Percentiles rank a stretch among this genome's conserved stretches.
Conservation (phyloP, 495 filamentous ascomycete genomes). For the Trichoderma reesei region DNA sequence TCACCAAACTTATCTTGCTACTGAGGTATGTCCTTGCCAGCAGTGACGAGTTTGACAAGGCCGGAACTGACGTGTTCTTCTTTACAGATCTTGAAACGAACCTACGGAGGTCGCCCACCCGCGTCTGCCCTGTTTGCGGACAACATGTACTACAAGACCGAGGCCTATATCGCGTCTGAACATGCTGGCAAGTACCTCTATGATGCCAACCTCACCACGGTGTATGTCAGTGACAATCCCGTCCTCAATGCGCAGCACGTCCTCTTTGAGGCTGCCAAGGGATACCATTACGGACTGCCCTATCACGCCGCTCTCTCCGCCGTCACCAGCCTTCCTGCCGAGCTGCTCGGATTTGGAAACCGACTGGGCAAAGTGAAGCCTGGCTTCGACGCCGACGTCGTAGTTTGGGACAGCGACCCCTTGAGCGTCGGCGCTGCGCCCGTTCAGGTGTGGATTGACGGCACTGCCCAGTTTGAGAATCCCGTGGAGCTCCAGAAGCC, state of each 20-base stretch:
- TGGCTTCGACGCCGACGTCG: slow-evolving; percentile 57
- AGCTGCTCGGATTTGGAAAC: slow-evolving; percentile 46
- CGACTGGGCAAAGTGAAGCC: slow-evolving; percentile 51
- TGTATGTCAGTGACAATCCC: slow-evolving; percentile 42
- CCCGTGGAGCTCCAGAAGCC: slow-evolving; percentile 34
- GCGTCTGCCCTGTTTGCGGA: slow-evolving; percentile 47
- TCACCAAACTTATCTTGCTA: slow-evolving; percentile 49
- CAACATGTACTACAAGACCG: slow-evolving; percentile 54
- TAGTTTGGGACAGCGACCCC: slow-evolving; percentile 58
- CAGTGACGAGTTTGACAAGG: neutral
- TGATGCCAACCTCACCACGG: slow-evolving; percentile 45
- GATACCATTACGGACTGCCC: slow-evolving; percentile 48
- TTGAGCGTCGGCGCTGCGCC: slow-evolving; percentile 50
- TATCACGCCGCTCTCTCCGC: slow-evolving; percentile 50
- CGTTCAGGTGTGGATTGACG: slow-evolving; percentile 57
- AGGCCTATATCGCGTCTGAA: slow-evolving; percentile 49
- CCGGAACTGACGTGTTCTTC: neutral
- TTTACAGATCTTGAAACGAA: slow-evolving; percentile 35
- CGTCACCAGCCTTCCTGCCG: slow-evolving; percentile 53
- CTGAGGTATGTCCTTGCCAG: slow-evolving; percentile 38
- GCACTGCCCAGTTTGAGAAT: slow-evolving; percentile 39
- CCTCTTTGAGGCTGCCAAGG: slow-evolving; percentile 51
- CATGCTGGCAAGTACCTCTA: slow-evolving; percentile 51
- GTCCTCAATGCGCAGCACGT: slow-evolving; percentile 42
- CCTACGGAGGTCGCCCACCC: slow-evolving; percentile 36